These are phyloP conservation scores for Kodamaea restingae DNA, from an alignment of 805 yeast genomes.

Conservation along the genomic window DNA sequence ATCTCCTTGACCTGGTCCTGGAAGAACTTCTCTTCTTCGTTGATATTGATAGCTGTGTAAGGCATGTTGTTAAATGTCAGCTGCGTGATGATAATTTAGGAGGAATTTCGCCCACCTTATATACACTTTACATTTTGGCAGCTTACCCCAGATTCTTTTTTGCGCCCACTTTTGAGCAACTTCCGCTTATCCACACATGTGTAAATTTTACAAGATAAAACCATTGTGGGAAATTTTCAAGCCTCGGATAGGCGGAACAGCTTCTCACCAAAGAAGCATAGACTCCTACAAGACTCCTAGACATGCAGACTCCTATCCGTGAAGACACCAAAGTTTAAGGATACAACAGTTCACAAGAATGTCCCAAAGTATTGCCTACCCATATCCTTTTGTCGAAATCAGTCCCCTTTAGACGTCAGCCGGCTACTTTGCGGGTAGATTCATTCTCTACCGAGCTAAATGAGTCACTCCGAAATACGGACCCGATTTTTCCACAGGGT, in stretches of 20 bases:
- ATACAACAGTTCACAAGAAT: no score
- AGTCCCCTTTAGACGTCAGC: no score
- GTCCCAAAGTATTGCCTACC: no score
- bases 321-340: no score
- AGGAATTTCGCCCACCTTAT: conserved; percentile 3
- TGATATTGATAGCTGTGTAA: conserved; percentile 54
- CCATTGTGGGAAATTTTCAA: background rate
- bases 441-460: background rate
- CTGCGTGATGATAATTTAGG: background rate
- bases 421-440: background rate
- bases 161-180: conserved; percentile 1
- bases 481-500: background rate
- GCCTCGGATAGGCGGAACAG: conserved; percentile 2
- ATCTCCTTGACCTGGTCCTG: conserved; percentile 69
- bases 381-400: no score
- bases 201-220: background rate
- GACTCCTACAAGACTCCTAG: background rate
- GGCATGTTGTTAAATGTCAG: conserved; percentile 29
- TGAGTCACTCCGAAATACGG: conserved; percentile 2
- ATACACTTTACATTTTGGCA: background rate
- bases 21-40: conserved; percentile 61
- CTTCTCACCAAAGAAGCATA: background rate
- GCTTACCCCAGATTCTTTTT: conserved; percentile 4
- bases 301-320: background rate
- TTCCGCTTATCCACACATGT: conserved; percentile 4